Evolutionary conservation across 306 rosid species (phyloP).

Genomic region (Rosa rugosa): DNA sequence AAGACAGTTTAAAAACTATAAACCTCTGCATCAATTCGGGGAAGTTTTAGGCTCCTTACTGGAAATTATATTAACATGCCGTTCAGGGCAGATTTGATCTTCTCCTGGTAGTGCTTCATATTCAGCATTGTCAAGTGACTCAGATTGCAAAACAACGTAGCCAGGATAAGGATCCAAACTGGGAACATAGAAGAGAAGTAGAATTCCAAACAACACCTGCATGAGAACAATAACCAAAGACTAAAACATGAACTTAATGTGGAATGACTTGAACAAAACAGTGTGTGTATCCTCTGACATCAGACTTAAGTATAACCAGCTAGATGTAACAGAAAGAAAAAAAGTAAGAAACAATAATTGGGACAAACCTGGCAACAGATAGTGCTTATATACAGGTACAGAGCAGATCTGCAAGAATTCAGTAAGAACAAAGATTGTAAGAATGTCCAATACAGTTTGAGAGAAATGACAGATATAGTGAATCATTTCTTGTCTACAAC

Average conservation of each 20-base stretch:
- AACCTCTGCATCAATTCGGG: background rate
- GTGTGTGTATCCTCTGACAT: background rate
- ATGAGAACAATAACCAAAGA: constrained; percentile 27
- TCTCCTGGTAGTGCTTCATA: constrained; percentile 65
- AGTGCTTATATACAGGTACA: constrained; percentile 47
- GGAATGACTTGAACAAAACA: too few relatives aligned
- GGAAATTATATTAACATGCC: constrained; percentile 51
- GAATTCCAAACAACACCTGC: constrained; percentile 69
- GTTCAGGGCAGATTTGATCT: constrained; percentile 75
- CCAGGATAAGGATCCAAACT: constrained; percentile 69
- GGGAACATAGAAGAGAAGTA: constrained; percentile 64
- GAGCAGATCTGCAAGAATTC: constrained; percentile 48
- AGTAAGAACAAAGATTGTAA: constrained; percentile 21
- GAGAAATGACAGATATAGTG: background rate
- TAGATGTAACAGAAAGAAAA: background rate
- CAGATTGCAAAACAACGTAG: constrained; percentile 38
- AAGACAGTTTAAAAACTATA: background rate
- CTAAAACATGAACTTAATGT: constrained; percentile 10
- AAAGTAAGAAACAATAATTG: background rate
- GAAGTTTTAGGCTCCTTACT: constrained; percentile 46
- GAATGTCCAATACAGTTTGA: background rate
- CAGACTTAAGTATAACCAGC: background rate
- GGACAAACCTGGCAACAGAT: constrained; percentile 59
- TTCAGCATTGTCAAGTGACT: constrained; percentile 50
- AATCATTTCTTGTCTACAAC: background rate